Evolutionary conservation across 2,329 filamentous ascomycete species (phyloP), one percentile per base, ranked within the genome.

Genomic region (Aureobasidium namibiae): DNA sequence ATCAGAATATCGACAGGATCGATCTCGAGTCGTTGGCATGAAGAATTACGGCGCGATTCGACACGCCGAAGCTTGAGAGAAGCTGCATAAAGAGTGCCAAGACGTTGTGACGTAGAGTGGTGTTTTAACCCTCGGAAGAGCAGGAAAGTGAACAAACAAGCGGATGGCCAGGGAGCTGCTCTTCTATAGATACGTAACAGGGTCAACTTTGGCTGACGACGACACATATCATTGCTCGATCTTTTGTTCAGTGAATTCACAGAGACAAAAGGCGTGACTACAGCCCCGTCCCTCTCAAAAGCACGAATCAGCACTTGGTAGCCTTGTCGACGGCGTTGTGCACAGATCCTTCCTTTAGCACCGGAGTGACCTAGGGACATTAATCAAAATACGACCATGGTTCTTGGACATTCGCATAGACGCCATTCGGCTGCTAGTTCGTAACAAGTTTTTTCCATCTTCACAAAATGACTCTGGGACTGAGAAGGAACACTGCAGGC

Each of bases 361-460:
- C 46, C 33, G 29, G 49, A 26, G 33, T 39, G 36, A 52, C 49
- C 26, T 31, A 18, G 36, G 26, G 21, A 31, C 34, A 56, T 45
- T 45, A 56, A 45, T 56, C n/a, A 45, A 56, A 41, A 45, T 56
- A 23, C 41, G 41, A 46, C 41, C 42, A 79, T 80, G 77, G 75
- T 78, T 53, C 72, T 80, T 56, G 77, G 75, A 49, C 75, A 77
- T 67, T 67, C 67, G 39, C 74, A 78, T 68, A 74, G 78, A 65
- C 75, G 78, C 68, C 72, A 74, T 65, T 78, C 76, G 63, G 67
- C 70, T 56, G 70, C 72, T 63, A 75, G 74, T 74, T 70, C 62
- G 73, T 72, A 56, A 56, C 58, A 63, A 33, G 45, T 59, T 50
- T 49, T 44, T 44, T n/a, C n/a, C 16, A 34, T 16, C 26, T 33